These are phyloP conservation scores for Sphaerulina vaccinii DNA, from an alignment of 2,329 filamentous ascomycete genomes.

Conservation along the genomic window DNA sequence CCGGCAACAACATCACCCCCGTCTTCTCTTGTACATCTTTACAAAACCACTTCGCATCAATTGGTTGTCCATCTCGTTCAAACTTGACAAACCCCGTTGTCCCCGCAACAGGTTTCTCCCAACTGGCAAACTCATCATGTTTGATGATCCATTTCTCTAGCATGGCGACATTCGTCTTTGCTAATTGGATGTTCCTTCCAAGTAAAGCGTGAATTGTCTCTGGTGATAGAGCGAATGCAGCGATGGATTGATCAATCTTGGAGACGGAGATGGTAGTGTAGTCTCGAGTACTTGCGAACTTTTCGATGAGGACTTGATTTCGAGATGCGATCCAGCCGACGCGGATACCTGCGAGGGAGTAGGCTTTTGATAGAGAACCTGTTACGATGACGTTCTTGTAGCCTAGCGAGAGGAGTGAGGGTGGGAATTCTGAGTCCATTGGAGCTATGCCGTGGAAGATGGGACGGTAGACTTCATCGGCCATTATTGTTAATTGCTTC, in stretches of 20 bases:
- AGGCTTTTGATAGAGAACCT: constrained; percentile 82
- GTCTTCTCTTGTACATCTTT: constrained; percentile 64
- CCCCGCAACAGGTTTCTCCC: constrained; percentile 73
- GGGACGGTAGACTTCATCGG: constrained; percentile 81
- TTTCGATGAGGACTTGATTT: constrained; percentile 60
- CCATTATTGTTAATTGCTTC: constrained; percentile 65
- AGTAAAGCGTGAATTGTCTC: constrained; percentile 64
- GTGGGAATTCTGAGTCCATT: constrained; percentile 56
- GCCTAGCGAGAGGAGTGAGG: constrained; percentile 68
- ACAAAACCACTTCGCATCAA: constrained; percentile 74
- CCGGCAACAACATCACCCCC: constrained; percentile 73
- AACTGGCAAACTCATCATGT: constrained; percentile 63
- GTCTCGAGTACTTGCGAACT: constrained; percentile 65
- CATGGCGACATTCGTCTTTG: constrained; percentile 64
- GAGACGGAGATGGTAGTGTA: constrained; percentile 87
- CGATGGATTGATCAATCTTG: constrained; percentile 76
- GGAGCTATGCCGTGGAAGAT: constrained; percentile 70
- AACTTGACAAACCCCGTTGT: constrained; percentile 79
- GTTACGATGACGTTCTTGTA: constrained; percentile 72
- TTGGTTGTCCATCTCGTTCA: constrained; percentile 56
- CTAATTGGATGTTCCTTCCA: constrained; percentile 63
- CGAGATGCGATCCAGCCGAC: constrained; percentile 79
- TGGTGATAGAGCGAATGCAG: constrained; percentile 68
- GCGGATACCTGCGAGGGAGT: constrained; percentile 76
- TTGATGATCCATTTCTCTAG: constrained; percentile 67